phyloP scores from a whole-genome alignment of 2,329 filamentous ascomycete species.

The Microsporum ferrugineum region DNA sequence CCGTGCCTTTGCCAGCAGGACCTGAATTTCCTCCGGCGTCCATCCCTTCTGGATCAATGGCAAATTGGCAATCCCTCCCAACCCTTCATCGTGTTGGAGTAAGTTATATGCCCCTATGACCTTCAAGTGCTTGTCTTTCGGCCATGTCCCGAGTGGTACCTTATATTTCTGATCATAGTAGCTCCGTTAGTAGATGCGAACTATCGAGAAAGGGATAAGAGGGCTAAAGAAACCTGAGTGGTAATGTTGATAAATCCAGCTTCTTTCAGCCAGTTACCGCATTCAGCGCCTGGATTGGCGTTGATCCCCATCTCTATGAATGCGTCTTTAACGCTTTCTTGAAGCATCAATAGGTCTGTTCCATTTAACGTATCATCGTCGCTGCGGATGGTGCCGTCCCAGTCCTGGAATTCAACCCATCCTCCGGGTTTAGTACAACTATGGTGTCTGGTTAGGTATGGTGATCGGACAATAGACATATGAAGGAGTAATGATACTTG shows the following conservation, averaged over 20 bases:
- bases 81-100: conserved; percentile 18
- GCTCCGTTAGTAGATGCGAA: neutral
- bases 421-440: conserved; percentile 29
- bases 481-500: neutral
- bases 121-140: conserved; percentile 21
- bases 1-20: conserved; percentile 24
- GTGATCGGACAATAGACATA: neutral
- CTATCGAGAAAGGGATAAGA: neutral
- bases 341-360: conserved; percentile 4
- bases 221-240: conserved; percentile 10
- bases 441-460: neutral
- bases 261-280: conserved; percentile 17
- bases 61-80: conserved; percentile 22
- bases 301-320: conserved; percentile 6
- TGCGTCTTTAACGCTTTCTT: neutral
- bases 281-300: conserved; percentile 6
- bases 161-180: neutral
- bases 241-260: conserved; percentile 20
- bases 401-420: conserved; percentile 32
- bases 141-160: conserved; percentile 21
- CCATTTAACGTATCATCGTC: conserved; percentile 20
- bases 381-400: conserved; percentile 22
- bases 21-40: conserved; percentile 22
- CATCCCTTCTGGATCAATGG: conserved; percentile 20
- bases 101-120: conserved; percentile 19